Conservation (phyloP, 495 filamentous ascomycete genomes). For the Lepidopterella palustris region DNA sequence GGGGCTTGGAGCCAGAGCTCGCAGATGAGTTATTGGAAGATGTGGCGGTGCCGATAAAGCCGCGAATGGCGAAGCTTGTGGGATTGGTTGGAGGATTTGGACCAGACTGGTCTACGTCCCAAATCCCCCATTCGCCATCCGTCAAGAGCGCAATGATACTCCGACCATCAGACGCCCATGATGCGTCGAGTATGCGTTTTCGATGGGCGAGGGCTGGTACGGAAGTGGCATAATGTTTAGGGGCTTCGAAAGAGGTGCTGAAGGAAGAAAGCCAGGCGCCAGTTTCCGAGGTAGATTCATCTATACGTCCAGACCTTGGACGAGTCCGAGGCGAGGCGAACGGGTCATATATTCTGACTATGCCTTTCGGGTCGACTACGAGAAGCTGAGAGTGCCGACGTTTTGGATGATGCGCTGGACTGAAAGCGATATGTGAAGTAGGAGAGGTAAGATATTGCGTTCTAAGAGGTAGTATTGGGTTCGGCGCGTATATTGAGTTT, state of each 20-base stretch:
- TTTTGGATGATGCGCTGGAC: conserved; percentile 56
- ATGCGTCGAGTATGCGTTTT: conserved; percentile 72
- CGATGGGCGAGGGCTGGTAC: conserved; percentile 36
- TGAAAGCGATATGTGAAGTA: conserved; percentile 64
- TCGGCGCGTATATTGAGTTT: not conserved
- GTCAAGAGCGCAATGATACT: conserved; percentile 68
- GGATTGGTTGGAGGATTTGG: conserved; percentile 52
- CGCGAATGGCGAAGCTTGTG: conserved; percentile 61
- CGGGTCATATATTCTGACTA: conserved; percentile 58
- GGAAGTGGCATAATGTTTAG: not conserved
- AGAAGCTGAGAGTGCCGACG: conserved; percentile 56
- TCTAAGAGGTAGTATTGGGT: conserved; percentile 15
- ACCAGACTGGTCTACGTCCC: conserved; percentile 71
- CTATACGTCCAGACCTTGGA: conserved; percentile 1
- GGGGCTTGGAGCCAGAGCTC: conserved; percentile 9
- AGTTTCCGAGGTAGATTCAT: conserved; percentile 1
- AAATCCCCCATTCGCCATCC: conserved; percentile 91
- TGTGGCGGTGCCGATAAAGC: conserved; percentile 47
- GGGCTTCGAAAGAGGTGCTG: conserved; percentile 12
- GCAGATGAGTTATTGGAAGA: not conserved
- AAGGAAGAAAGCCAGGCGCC: conserved; percentile 32
- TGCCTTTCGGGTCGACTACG: conserved; percentile 58
- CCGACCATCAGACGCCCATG: conserved; percentile 76
- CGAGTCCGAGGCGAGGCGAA: conserved; percentile 8
- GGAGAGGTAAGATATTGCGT: conserved; percentile 51